Evolutionary conservation across 805 yeast genomes (phyloP), one percentile per base, ranked within the genome.

Genomic region (Zygosaccharomyces bisporus): DNA sequence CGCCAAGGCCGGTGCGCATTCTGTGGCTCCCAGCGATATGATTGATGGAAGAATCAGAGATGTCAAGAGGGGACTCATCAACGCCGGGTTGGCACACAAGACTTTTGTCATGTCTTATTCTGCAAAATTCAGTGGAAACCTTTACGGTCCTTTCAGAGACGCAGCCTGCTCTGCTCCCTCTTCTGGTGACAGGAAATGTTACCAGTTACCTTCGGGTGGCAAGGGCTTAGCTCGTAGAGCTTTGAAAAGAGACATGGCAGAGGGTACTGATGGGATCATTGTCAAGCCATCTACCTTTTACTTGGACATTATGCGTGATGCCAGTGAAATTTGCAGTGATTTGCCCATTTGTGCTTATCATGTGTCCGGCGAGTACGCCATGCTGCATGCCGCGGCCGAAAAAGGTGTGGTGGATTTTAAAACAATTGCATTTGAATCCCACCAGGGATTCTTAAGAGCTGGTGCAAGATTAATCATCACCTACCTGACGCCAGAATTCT

Each of bases 311-410:
- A 84, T 93, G 67, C 75, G 83, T 45, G 96, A 93, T 60, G 96
- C 99, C 0, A 72, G 90, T 30, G 81, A 77, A 57, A 73, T 90
- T 42, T 86, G 95, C 60, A 66, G 70, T 41, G 93, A 93, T 63
- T 79, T 85, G 55, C 99, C 99, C 20, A 71, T 93, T 42, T 88
- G 96, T 58, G 90, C 95, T 20, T 93, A 93, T 68, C 99, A 93
- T 66, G 99, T 93, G 18, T 81, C 91, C 63, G 99, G 99, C 32
- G 99, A 93, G 68, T 93, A 78, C 61, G 97, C 98, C 24, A 93
- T 93, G 99, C 68, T 93, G 52, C 95, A 90, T 61, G 99, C 99
- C 6, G 98, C 96, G 42, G 97, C 97, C 23, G 97, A 89, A 59
- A 89, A 89, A 73, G 95, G 95, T 30, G 76, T 90, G 48, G 86